phyloP scores from a whole-genome alignment of 1,284 basidiomycete genomes.

The Coniferiporia sulphurascens region DNA sequence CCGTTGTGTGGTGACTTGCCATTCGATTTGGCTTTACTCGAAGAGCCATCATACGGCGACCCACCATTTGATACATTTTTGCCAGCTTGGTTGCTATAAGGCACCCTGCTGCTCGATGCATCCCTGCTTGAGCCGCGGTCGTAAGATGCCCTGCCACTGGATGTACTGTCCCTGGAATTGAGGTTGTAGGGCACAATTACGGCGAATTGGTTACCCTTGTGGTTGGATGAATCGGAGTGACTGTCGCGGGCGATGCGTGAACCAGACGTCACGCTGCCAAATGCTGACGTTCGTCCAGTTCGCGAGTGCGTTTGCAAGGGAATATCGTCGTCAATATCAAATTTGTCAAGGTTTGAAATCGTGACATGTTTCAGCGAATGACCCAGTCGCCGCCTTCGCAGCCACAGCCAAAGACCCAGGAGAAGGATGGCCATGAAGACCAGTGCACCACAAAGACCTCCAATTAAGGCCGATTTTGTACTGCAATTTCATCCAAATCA shows the following conservation, averaged over 20 bases:
- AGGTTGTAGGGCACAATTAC: too few species aligned
- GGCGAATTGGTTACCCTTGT: too few species aligned
- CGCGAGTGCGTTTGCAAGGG: not conserved
- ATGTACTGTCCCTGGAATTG: not conserved
- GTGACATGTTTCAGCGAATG: not conserved
- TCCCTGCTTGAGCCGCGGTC: not conserved
- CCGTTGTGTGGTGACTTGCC: not conserved
- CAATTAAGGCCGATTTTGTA: constrained; percentile 2
- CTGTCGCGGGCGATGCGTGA: not conserved
- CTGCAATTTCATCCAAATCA: not conserved
- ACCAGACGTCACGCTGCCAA: not conserved
- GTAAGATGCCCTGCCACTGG: not conserved
- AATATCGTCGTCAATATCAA: constrained; percentile 8
- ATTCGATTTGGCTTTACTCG: not conserved
- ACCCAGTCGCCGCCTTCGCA: constrained; percentile 1
- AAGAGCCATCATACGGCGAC: not conserved
- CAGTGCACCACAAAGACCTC: constrained; percentile 7
- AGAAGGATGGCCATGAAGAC: not conserved
- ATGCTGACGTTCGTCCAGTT: not conserved
- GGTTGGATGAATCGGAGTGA: not conserved
- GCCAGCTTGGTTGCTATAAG: not conserved
- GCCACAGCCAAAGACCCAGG: not conserved
- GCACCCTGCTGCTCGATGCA: not conserved
- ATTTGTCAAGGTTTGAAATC: not conserved
- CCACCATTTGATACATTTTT: not conserved